A percentile compares a stretch with the other conserved stretches of the same genome.
Evolutionary conservation across 768 basidiomycete genomes (phyloP).

Genomic region (Cytidiella melzeri): DNA sequence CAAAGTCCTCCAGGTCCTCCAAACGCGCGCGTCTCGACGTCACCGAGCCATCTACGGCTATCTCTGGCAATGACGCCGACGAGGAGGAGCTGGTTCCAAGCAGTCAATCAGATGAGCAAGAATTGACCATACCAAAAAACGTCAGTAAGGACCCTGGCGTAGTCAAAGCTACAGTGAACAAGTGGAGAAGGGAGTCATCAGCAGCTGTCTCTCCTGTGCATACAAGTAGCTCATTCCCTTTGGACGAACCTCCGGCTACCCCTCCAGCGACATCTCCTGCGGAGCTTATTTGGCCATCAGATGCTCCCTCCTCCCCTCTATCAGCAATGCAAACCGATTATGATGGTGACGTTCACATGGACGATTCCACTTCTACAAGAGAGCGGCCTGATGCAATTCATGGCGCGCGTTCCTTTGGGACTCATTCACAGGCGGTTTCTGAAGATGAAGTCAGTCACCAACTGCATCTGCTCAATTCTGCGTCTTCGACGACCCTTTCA

Average conservation of each 20-base stretch:
- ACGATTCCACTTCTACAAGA: constrained; percentile 1
- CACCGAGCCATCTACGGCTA: constrained; percentile 13
- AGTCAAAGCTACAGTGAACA: constrained; percentile 33
- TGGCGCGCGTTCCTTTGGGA: too few species aligned
- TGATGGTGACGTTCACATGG: constrained; percentile 16
- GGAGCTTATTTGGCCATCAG: neutral
- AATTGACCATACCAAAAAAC: constrained; percentile 35
- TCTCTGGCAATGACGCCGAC: constrained; percentile 15
- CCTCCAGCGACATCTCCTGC: constrained; percentile 4
- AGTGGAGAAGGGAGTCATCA: constrained; percentile 30
- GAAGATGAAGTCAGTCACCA: constrained; percentile 14
- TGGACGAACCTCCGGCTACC: neutral
- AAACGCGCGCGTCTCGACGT: constrained; percentile 37
- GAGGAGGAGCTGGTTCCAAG: constrained; percentile 39
- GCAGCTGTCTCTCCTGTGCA: neutral
- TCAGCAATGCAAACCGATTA: neutral
- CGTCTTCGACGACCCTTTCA: neutral
- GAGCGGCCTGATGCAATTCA: neutral
- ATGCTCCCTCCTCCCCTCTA: neutral
- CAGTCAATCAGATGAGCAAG: constrained; percentile 63
- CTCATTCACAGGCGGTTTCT: constrained; percentile 1
- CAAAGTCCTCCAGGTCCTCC: constrained; percentile 8
- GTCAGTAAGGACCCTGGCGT: constrained; percentile 20
- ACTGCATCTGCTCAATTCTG: constrained; percentile 1
- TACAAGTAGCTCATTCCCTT: neutral